Evolutionary conservation across 768 basidiomycete genomes (phyloP), one percentile per base, ranked within the genome.

Genomic region (Termitomyces sp.): DNA sequence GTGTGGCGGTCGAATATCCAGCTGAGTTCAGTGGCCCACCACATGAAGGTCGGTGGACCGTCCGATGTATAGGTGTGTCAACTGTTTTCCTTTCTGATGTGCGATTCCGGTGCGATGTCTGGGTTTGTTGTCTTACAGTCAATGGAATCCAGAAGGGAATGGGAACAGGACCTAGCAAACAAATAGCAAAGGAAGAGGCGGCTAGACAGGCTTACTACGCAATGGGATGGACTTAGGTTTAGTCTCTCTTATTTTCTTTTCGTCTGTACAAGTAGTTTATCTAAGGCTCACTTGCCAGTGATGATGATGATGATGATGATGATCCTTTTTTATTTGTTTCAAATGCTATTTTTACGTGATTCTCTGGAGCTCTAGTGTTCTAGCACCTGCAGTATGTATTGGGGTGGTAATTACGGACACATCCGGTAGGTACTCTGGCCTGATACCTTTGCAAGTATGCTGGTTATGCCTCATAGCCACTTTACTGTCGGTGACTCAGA

Each of bases 151-250:
- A 76, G 67, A 89, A 85, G 67, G 90, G 90, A 11, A 72, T 77
- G 53, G 91, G 90, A 2, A 72, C 70, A n/a, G 88, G 88, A 34
- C 76, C 79, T 56, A 88, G 79, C 71, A 92, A 92, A 71, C 89
- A 92, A 68, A 73, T 83, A 2, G 90, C 90, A 7, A 92, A 91
- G 71, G 90, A 92, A 67, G 86, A 87, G 59, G 90, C 90, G 0
- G 89, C 90, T 17, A 79, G 83, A 60, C 77, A 84, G 65, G 90
- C 90, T 9, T 90, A 83, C 73, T 83, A 84, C 67, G 80, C 82
- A 9, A 86, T 92, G 88, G 89, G 90, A 38, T 91, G 89, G 89
- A 83, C 84, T 43, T 79, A 67, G 61, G 11, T 42, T 45, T n/a
- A n/a, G 38, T 55, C 17, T 29, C n/a, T 42, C 54, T 55, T 32